Evolutionary conservation across 2,329 filamentous ascomycete genomes (phyloP).

Genomic region (Scedosporium aurantiacum): DNA sequence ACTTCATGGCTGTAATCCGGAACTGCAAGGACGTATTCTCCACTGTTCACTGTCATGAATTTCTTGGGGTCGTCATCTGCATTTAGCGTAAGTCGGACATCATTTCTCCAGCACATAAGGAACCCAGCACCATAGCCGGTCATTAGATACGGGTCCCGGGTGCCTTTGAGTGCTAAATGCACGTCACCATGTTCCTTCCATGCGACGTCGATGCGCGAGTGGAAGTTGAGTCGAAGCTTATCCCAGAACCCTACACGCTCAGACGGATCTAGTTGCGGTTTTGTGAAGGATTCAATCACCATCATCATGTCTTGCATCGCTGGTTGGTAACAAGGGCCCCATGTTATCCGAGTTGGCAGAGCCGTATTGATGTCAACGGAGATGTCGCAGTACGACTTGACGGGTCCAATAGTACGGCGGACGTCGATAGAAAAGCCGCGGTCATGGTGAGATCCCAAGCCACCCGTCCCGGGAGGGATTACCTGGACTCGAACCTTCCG

Average conservation of each 20-base stretch:
- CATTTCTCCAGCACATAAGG: slow-evolving; percentile 96
- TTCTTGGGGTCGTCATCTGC: slow-evolving; percentile 77
- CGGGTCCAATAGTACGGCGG: slow-evolving; percentile 79
- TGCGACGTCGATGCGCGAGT: slow-evolving; percentile 76
- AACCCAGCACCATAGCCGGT: slow-evolving; percentile 91
- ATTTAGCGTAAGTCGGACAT: slow-evolving; percentile 79
- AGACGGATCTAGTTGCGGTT: slow-evolving; percentile 85
- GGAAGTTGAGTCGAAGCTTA: slow-evolving; percentile 88
- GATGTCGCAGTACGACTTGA: slow-evolving; percentile 95
- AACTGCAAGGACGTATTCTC: slow-evolving; percentile 87
- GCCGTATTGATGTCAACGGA: slow-evolving; percentile 86
- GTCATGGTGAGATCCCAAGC: slow-evolving; percentile 41
- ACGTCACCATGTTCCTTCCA: slow-evolving; percentile 97
- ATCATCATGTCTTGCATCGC: slow-evolving; percentile 99
- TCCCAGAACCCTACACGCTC: slow-evolving; percentile 97
- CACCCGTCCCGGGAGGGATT: slow-evolving; percentile 57
- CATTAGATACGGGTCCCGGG: slow-evolving; percentile 85
- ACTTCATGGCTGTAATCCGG: slow-evolving; percentile 89
- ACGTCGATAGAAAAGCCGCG: slow-evolving; percentile 76
- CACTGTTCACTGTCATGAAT: slow-evolving; percentile 93
- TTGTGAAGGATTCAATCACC: slow-evolving; percentile 94
- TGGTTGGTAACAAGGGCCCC: slow-evolving; percentile 95
- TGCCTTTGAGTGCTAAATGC: slow-evolving; percentile 81
- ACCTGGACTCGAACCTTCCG: slow-evolving; percentile 74
- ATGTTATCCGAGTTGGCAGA: slow-evolving; percentile 84